Base-by-base conservation (phyloP, 768 basidiomycete genomes). In the Leucosporidium scottii region DNA sequence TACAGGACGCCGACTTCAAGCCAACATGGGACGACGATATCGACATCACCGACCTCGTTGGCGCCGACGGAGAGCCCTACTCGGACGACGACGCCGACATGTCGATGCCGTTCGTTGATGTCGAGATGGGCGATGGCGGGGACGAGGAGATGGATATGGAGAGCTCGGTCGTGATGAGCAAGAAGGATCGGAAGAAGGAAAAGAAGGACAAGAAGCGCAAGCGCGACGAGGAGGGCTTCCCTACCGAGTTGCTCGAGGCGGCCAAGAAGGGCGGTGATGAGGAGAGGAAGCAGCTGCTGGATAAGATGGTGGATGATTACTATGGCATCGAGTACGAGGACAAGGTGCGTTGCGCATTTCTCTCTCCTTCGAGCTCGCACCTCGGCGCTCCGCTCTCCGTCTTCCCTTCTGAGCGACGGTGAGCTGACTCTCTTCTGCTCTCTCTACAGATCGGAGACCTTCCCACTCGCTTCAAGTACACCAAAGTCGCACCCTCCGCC, bases 281-380 rank as follows among this genome's bases (percentile, higher is more conserved):
- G 75, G 90, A 90, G 85, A 84, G 90, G 62, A 91, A 92, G 78
- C 81, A 83, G 60, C 87, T 87, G 74, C 78, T 93, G 66, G 85
- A 93, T 62, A 82, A 90, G 75, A 91, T 93, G 74, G 89, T 97
- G 88, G 88, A 92, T 68, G 90, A 92, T 77, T 81, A 98, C 51
- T 88, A 93, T 76, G 86, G 83, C 47, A 82, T 98, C 23, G 94
- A 97, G 68, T 94, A 97, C 81, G 97, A 97, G 78, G 93, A 94
- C 74, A 84, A 97, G 81, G 93, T 93, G 68, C 74, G 87, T 81
- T 34, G 54, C 5, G 36, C 28, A 39, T 12, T 18, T 27, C 59
- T 44, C 54, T 8, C 51, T 9, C 49, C 49, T n/a, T 39, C 4
- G 17, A 4, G 5, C 67, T 27, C 49, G 55, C 5, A 4, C 1